phyloP scores from a whole-genome alignment of 225 moss, liverwort and hornwort genomes.

The Pleurozium schreberi region DNA sequence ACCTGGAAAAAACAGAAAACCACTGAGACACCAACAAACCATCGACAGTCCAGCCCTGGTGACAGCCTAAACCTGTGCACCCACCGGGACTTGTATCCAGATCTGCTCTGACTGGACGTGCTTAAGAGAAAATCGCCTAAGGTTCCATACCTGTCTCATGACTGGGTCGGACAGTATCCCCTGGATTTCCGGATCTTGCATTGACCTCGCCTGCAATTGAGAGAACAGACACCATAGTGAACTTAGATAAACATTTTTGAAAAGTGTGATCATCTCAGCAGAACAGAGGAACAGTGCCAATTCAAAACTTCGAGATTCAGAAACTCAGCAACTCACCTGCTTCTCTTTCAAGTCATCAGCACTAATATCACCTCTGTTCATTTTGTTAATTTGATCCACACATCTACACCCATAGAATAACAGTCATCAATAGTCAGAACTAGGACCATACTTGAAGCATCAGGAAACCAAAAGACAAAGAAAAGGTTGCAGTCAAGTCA shows the following conservation, averaged over 20 bases:
- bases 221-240: neutral
- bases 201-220: conserved; percentile 58
- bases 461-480: neutral
- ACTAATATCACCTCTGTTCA: conserved; percentile 96
- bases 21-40: neutral
- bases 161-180: conserved; percentile 87
- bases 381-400: conserved; percentile 90
- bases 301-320: neutral
- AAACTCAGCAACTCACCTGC: conserved; percentile 52
- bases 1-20: neutral
- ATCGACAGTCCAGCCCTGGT: neutral
- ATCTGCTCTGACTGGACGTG: neutral
- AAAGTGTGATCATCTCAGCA: neutral
- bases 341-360: conserved; percentile 94
- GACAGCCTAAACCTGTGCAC: neutral
- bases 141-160: conserved; percentile 72
- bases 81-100: neutral
- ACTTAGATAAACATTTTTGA: neutral
- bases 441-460: neutral
- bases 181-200: conserved; percentile 99
- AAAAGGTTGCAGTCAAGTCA: neutral
- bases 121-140: neutral
- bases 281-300: neutral
- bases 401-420: conserved; percentile 39
- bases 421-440: neutral